Conservation (phyloP, 2,329 filamentous ascomycete species). For the Trichophaea hybrida region DNA sequence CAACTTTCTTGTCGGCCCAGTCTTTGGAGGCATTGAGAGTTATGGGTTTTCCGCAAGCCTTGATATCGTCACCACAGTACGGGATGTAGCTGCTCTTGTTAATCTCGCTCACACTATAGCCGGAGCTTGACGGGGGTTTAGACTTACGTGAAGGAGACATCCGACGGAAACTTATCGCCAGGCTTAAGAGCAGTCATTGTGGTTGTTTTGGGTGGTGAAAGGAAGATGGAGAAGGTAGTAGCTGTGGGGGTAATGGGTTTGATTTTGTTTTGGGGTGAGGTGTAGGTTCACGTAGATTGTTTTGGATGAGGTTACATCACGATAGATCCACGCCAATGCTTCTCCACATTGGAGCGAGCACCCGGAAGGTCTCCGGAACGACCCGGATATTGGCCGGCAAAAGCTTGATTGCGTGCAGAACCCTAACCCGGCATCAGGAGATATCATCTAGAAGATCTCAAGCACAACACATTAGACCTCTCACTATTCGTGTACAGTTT, state of each 20-base stretch:
- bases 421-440: too few species aligned
- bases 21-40: conserved; percentile 68
- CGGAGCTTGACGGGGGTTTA: neutral
- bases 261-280: neutral
- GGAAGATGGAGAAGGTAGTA: neutral
- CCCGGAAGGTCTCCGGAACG: too few species aligned
- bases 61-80: conserved; percentile 53
- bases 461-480: too few species aligned
- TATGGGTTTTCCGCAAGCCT: conserved; percentile 61
- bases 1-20: conserved; percentile 56
- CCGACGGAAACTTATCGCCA: conserved; percentile 71
- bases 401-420: too few species aligned
- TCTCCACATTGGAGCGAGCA: too few species aligned
- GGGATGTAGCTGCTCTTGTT: conserved; percentile 51
- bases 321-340: neutral
- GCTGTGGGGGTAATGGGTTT: too few species aligned
- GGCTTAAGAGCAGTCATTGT: conserved; percentile 48
- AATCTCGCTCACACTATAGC: conserved; percentile 2
- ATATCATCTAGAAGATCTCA: too few species aligned
- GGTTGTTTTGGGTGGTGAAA: conserved; percentile 22
- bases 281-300: neutral
- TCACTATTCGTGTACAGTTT: too few species aligned
- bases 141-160: conserved; percentile 58
- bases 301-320: neutral
- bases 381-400: too few species aligned